Evolutionary conservation across 371 early-diverging fungal species (phyloP).

Genomic region (Mortierella sp.): DNA sequence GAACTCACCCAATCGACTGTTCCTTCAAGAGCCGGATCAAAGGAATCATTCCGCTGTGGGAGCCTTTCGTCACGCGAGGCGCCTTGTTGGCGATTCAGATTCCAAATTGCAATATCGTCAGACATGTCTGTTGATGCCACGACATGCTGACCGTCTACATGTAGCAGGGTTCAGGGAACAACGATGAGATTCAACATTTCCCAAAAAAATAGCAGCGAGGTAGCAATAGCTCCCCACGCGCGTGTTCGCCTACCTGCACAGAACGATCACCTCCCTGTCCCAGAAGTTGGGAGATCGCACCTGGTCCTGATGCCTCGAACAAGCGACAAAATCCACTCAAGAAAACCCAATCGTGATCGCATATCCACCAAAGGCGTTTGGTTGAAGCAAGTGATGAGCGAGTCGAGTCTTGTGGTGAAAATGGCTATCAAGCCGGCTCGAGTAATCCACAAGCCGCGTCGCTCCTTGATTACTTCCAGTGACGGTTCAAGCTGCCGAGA

Average conservation of each 20-base stretch:
- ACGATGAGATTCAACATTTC: background rate
- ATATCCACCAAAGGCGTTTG: constrained; percentile 94
- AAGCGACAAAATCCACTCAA: constrained; percentile 87
- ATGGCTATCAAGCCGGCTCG: constrained; percentile 80
- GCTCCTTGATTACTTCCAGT: constrained; percentile 86
- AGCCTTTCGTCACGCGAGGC: constrained; percentile 80
- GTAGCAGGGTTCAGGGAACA: background rate
- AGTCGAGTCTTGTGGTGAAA: constrained; percentile 78
- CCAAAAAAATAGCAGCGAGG: no score
- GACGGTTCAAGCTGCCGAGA: constrained; percentile 93
- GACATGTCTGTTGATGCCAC: constrained; percentile 91
- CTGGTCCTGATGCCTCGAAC: constrained; percentile 86
- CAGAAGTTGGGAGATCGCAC: constrained; percentile 77
- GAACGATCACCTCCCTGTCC: constrained; percentile 90
- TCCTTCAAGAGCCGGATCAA: constrained; percentile 81
- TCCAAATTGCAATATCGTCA: constrained; percentile 95
- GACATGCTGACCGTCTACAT: constrained; percentile 76
- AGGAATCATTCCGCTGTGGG: constrained; percentile 83
- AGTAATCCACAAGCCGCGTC: constrained; percentile 95
- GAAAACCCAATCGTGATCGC: constrained; percentile 88
- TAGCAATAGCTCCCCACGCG: background rate
- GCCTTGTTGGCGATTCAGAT: constrained; percentile 82
- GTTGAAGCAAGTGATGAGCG: constrained; percentile 79
- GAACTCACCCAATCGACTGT: constrained; percentile 90
- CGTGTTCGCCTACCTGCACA: constrained; percentile 68